These are phyloP conservation scores for Lactarius sanguifluus DNA, from an alignment of 768 basidiomycete species.

Conservation along the genomic window DNA sequence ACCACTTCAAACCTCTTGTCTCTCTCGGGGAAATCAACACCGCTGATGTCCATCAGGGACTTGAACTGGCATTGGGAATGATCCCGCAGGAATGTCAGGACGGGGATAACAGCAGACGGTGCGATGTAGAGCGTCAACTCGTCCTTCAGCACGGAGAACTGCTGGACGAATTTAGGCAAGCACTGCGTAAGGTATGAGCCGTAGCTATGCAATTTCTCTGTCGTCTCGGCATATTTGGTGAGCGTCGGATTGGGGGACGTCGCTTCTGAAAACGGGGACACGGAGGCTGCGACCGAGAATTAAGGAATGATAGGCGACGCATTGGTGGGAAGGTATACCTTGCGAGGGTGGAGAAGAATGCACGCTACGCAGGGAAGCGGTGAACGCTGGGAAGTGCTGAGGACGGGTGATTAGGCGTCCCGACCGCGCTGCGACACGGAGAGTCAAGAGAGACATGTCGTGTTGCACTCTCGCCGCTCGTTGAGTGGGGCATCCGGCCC, in stretches of 20 bases:
- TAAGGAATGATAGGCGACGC: neutral
- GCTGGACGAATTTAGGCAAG: constrained; percentile 96
- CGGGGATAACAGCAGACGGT: constrained; percentile 78
- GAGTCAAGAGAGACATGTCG: constrained; percentile 46
- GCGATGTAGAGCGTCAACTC: constrained; percentile 88
- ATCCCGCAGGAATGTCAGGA: constrained; percentile 90
- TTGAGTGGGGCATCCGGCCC: constrained; percentile 11
- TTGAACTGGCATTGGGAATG: constrained; percentile 97
- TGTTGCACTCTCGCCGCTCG: constrained; percentile 1
- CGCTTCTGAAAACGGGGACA: constrained; percentile 83
- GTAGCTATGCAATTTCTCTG: constrained; percentile 82
- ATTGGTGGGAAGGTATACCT: constrained; percentile 41
- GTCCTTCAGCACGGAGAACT: constrained; percentile 96
- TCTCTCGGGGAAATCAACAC: constrained; percentile 92
- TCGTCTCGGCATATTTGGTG: constrained; percentile 66
- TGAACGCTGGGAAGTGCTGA: constrained; percentile 29
- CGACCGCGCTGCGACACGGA: constrained; percentile 47
- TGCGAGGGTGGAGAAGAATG: constrained; percentile 38
- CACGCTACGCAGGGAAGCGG: constrained; percentile 19
- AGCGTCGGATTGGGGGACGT: constrained; percentile 86
- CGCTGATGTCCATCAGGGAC: constrained; percentile 87
- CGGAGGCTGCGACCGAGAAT: constrained; percentile 46
- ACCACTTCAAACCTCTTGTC: constrained; percentile 95
- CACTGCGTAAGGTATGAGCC: constrained; percentile 92
- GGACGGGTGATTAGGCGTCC: constrained; percentile 45